Evolutionary conservation across 2,329 filamentous ascomycete species (phyloP), one percentile per base, ranked within the genome.

Genomic region (Hirsutella rhossiliensis): DNA sequence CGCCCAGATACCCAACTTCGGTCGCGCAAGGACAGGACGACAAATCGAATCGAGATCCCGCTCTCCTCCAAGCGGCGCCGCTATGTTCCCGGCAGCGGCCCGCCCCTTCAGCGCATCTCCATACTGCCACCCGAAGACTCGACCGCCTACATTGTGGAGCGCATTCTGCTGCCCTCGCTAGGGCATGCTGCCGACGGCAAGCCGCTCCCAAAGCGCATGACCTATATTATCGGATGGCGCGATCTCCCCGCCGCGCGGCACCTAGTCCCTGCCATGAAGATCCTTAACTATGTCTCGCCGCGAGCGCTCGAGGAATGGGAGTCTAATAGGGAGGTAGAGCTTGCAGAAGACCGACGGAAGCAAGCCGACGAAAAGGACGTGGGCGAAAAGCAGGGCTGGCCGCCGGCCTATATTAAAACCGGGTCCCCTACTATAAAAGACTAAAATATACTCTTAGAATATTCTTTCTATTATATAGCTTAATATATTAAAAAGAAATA

Each of bases 231-330:
- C 5, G 69, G 70, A 7, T 78, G 75, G 68, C 64, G 60, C 20
- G 74, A 78, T 47, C 55, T 71, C 1, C 73, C 73, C 0, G 65
- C 66, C 0, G 73, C 70, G 34, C 63, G 67, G 17, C 56, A 71
- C 40, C 52, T 68, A 3, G 62, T 79, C 2, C 67, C 64, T 50
- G 53, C 69, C 52, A 62, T 67, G 62, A 44, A 65, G 47, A 65
- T 78, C 6, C 62, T 73, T 12, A 70, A 80, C 29, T 81, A 78
- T 48, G 76, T 82, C 8, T 79, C 77, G 0, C 71, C 72, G 2
- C 61, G 64, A 11, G 67, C 65, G 11, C 51, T 79, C 3, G 78
- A 82, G 54, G 66, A 76, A 0, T 82, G 70, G 63, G 76, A 80
- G 48, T 69, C 66, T 43, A 55, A 62, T 2, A 58, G 64, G 13